Evolutionary conservation across 2,329 filamentous ascomycete genomes (phyloP).

Genomic region (Alternaria infectoria): DNA sequence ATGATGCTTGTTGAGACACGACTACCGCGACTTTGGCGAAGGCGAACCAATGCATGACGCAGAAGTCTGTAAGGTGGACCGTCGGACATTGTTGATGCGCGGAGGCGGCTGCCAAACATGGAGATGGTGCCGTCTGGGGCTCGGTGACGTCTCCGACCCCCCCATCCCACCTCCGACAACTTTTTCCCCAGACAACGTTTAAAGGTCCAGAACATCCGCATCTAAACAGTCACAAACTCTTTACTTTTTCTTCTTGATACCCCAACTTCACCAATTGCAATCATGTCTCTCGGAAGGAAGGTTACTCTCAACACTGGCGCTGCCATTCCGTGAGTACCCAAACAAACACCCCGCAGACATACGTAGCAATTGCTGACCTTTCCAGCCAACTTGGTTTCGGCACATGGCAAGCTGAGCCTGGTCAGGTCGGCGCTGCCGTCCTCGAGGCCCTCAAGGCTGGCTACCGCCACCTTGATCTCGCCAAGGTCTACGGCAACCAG

Average conservation of each 20-base stretch:
- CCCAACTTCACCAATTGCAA: conserved; percentile 10
- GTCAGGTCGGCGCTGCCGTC: conserved; percentile 51
- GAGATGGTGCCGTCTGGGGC: conserved; percentile 19
- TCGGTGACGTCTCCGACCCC: conserved; percentile 30
- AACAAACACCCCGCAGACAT: conserved; percentile 60
- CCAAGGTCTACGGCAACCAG: conserved; percentile 42
- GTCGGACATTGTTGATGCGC: conserved; percentile 3
- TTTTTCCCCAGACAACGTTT: conserved; percentile 15
- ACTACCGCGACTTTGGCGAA: background rate
- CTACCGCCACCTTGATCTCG: conserved; percentile 40
- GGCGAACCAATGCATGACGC: conserved; percentile 4
- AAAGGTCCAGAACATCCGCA: conserved; percentile 1
- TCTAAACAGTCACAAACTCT: background rate
- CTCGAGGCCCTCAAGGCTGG: conserved; percentile 42
- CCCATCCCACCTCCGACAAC: conserved; percentile 21
- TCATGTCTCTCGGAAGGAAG: conserved; percentile 43
- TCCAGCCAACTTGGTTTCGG: conserved; percentile 56
- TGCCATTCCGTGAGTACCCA: conserved; percentile 76
- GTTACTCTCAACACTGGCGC: conserved; percentile 69
- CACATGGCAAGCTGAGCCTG: conserved; percentile 42
- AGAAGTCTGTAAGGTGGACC: conserved; percentile 8
- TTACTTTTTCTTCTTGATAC: conserved; percentile 6
- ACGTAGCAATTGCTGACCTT: conserved; percentile 57
- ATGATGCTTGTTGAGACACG: conserved; percentile 5
- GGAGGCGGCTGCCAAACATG: conserved; percentile 12